Evolutionary conservation across 2,329 filamentous ascomycete species (phyloP).

Genomic region (Sporothrix protearum): DNA sequence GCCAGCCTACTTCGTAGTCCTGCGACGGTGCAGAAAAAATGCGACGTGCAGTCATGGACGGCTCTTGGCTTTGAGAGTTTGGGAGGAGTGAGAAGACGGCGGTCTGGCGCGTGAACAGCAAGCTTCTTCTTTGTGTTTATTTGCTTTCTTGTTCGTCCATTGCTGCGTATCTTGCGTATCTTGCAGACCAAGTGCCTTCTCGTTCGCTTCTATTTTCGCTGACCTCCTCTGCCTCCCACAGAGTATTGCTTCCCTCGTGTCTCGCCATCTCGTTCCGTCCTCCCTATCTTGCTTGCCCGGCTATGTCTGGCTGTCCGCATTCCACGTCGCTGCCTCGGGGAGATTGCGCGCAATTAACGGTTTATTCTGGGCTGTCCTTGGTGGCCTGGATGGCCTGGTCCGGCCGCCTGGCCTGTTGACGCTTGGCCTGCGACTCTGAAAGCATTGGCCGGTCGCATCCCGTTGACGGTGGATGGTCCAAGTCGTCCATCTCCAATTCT

Average conservation of each 20-base stretch:
- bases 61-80: not conserved
- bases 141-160: not conserved
- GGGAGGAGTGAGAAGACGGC: not conserved
- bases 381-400: not conserved
- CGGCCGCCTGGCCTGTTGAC: not conserved
- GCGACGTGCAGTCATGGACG: not conserved
- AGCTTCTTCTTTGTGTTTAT: not conserved
- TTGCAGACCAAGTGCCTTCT: not conserved
- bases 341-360: not conserved
- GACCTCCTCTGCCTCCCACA: not conserved
- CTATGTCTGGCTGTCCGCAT: constrained; percentile 5
- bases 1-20: not conserved
- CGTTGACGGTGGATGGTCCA: not conserved
- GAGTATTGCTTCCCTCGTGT: constrained; percentile 1
- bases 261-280: not conserved
- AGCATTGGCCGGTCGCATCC: not conserved
- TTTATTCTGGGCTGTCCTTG: not conserved
- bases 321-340: constrained; percentile 8
- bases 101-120: constrained; percentile 5
- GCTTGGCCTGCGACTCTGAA: not conserved
- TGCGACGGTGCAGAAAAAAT: constrained; percentile 3
- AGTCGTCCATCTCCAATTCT: not conserved
- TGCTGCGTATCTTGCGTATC: not conserved
- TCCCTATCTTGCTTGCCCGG: not conserved
- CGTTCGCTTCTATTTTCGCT: not conserved